A percentile compares a stretch with the other conserved stretches of the same genome.
These are phyloP conservation scores for Viola odorata DNA, from an alignment of 345 rosid genomes.

Conservation along the genomic window DNA sequence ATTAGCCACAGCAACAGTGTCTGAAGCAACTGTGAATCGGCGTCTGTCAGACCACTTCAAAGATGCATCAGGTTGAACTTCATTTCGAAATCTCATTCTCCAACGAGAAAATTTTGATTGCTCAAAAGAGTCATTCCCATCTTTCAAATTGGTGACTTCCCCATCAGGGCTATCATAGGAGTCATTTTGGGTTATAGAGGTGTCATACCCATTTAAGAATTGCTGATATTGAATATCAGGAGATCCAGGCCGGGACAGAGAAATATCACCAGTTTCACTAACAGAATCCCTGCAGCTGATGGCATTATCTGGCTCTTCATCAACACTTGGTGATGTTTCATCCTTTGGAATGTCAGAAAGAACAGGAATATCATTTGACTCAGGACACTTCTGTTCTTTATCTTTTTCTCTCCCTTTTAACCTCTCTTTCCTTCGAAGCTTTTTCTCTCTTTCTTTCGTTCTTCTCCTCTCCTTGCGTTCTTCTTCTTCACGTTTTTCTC, in stretches of 20 bases:
- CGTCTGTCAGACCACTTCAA: conserved; percentile 60
- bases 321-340: conserved; percentile 36
- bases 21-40: conserved; percentile 40
- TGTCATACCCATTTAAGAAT: conserved; percentile 27
- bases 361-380: conserved; percentile 22
- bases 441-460: conserved; percentile 86
- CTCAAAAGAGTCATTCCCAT: conserved; percentile 47
- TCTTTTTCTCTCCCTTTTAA: conserved; percentile 83
- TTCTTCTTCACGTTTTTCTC: conserved; percentile 92
- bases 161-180: conserved; percentile 38
- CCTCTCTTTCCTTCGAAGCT: conserved; percentile 89
- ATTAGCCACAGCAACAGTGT: conserved; percentile 35
- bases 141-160: conserved; percentile 37
- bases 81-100: conserved; percentile 51
- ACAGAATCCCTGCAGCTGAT: conserved; percentile 36
- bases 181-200: conserved; percentile 33
- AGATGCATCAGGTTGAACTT: conserved; percentile 40
- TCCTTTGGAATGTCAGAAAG: conserved; percentile 30
- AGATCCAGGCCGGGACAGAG: conserved; percentile 47
- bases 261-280: conserved; percentile 37
- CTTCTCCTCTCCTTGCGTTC: conserved; percentile 84
- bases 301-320: conserved; percentile 36
- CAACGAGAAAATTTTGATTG: conserved; percentile 45
- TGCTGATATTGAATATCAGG: conserved; percentile 43
- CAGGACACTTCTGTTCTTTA: conserved; percentile 44